Evolutionary conservation across 345 rosid species (phyloP).

Genomic region (Camelina neglecta): DNA sequence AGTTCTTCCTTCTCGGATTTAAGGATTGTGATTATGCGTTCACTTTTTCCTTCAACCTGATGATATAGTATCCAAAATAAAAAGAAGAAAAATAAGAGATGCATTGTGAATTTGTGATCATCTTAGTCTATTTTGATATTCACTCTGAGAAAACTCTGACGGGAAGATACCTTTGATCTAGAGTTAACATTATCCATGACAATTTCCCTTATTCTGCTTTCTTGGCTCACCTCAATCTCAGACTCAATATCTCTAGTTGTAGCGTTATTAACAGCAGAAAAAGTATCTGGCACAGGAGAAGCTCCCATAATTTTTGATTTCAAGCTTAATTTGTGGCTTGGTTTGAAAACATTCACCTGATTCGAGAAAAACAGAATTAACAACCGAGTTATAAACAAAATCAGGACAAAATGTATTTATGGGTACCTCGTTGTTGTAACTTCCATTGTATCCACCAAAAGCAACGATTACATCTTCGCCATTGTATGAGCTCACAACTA

Average conservation of each 20-base stretch:
- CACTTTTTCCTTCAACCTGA: conserved; percentile 54
- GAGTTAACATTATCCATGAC: conserved; percentile 62
- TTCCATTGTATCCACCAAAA: conserved; percentile 96
- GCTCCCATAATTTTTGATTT: conserved; percentile 65
- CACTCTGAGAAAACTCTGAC: neutral
- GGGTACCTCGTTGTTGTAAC: conserved; percentile 77
- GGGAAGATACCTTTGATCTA: conserved; percentile 51
- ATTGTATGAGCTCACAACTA: conserved; percentile 71
- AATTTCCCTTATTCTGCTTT: conserved; percentile 79
- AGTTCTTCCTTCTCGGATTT: conserved; percentile 78
- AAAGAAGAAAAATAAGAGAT: conserved; percentile 9
- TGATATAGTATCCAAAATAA: conserved; percentile 50
- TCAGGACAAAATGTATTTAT: neutral
- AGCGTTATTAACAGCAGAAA: conserved; percentile 66
- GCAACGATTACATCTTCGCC: conserved; percentile 82
- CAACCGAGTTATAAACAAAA: conserved; percentile 8
- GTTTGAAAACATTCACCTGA: conserved; percentile 86
- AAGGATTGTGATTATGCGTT: conserved; percentile 51
- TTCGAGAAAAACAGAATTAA: conserved; percentile 20
- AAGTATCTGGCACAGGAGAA: conserved; percentile 62
- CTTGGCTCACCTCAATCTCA: conserved; percentile 67
- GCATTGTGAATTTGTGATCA: neutral
- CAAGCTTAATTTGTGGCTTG: conserved; percentile 82
- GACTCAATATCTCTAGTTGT: conserved; percentile 81
- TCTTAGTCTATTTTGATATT: neutral